phyloP scores from a whole-genome alignment of 257 asterid genomes.

The Verbena officinalis region DNA sequence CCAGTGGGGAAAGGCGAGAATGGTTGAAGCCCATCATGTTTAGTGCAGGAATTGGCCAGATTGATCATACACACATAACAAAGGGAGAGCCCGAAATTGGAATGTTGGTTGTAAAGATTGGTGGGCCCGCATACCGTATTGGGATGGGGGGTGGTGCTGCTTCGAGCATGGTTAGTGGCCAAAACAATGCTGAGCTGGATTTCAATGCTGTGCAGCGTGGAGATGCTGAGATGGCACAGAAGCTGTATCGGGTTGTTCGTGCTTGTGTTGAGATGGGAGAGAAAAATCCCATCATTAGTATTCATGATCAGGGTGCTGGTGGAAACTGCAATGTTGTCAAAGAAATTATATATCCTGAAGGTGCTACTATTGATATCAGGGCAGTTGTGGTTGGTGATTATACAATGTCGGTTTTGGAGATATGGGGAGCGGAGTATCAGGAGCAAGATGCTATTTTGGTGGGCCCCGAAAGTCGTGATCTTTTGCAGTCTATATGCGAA shows the following conservation, averaged over 20 bases:
- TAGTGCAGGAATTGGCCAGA: constrained; percentile 94
- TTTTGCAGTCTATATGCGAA: constrained; percentile 68
- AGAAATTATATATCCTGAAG: constrained; percentile 62
- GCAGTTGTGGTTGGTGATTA: constrained; percentile 88
- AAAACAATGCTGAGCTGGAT: constrained; percentile 88
- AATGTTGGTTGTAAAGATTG: constrained; percentile 94
- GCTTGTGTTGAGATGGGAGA: constrained; percentile 93
- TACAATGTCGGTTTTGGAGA: constrained; percentile 92
- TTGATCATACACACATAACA: constrained; percentile 72
- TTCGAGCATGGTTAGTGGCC: constrained; percentile 99
- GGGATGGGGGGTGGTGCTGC: constrained; percentile 99
- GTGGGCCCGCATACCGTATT: constrained; percentile 95
- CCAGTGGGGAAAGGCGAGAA: constrained; percentile 85
- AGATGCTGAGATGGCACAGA: constrained; percentile 96
- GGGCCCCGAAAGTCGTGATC: constrained; percentile 62
- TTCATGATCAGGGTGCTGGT: constrained; percentile 86
- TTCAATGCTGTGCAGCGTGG: constrained; percentile 60
- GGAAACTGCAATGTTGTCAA: constrained; percentile 44
- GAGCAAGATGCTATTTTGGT: constrained; percentile 98
- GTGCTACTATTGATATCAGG: constrained; percentile 88
- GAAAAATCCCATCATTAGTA: constrained; percentile 81
- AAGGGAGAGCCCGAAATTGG: constrained; percentile 94
- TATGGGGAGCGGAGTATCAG: constrained; percentile 99
- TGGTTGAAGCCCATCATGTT: constrained; percentile 99
- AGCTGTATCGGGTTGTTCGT: constrained; percentile 86